Evolutionary conservation across 306 rosid species (phyloP).

Genomic region (Rubus parviflorus): DNA sequence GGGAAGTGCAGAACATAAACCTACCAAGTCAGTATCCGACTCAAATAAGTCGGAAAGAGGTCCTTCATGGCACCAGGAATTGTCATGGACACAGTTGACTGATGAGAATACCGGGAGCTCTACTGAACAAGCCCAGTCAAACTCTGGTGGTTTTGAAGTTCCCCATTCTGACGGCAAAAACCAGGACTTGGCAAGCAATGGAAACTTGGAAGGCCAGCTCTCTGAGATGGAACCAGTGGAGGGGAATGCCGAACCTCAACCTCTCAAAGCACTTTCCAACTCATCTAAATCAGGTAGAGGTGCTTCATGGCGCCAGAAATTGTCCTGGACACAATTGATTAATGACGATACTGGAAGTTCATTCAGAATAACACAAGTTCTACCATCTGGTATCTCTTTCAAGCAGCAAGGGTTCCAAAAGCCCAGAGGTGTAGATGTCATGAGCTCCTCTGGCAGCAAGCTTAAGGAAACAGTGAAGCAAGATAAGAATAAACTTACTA

Average conservation of each 20-base stretch:
- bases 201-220: constrained; percentile 3
- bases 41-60: neutral
- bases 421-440: constrained; percentile 20
- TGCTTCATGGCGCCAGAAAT: constrained; percentile 63
- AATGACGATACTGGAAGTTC: constrained; percentile 31
- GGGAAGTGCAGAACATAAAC: neutral
- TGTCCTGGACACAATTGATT: constrained; percentile 84
- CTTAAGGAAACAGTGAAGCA: constrained; percentile 24
- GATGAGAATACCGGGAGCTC: neutral
- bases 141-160: constrained; percentile 9
- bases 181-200: constrained; percentile 25
- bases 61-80: neutral
- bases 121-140: neutral
- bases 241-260: constrained; percentile 36
- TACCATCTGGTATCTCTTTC: constrained; percentile 41
- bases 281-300: constrained; percentile 57
- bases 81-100: neutral
- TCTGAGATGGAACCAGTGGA: constrained; percentile 3
- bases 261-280: constrained; percentile 23
- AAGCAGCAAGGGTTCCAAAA: constrained; percentile 31
- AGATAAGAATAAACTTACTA: constrained; percentile 18
- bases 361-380: constrained; percentile 65
- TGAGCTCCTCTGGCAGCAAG: constrained; percentile 30
- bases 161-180: constrained; percentile 21
- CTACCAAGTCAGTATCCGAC: neutral